phyloP scores from a whole-genome alignment of 1,284 basidiomycete species.

The Trametes versicolor region DNA sequence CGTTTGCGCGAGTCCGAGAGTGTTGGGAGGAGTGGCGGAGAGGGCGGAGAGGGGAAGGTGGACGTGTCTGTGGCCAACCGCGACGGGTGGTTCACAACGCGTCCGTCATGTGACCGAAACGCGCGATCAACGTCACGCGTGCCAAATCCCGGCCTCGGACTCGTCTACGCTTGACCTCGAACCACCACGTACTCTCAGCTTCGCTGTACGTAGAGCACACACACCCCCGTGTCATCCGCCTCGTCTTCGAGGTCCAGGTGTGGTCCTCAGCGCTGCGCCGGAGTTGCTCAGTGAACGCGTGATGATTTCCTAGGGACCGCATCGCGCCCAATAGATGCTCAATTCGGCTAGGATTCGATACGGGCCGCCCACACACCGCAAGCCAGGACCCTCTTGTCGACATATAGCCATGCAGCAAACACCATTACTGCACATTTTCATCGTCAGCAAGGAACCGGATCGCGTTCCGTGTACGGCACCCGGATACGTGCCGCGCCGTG shows the following conservation, averaged over 20 bases:
- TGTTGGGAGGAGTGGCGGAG: neutral
- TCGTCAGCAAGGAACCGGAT: constrained; percentile 13
- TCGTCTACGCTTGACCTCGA: neutral
- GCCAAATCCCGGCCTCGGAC: neutral
- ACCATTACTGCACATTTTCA: neutral
- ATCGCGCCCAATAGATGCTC: constrained; percentile 8
- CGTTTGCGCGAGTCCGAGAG: neutral
- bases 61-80: constrained; percentile 13
- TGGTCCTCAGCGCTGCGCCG: neutral
- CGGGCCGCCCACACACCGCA: neutral
- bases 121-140: constrained; percentile 1
- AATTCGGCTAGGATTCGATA: constrained; percentile 4
- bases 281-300: neutral
- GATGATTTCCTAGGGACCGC: neutral
- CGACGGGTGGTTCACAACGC: constrained; percentile 29
- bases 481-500: neutral
- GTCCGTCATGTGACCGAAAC: constrained; percentile 30
- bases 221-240: neutral
- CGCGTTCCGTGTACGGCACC: constrained; percentile 4
- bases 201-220: neutral
- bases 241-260: neutral
- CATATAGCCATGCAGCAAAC: neutral
- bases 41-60: constrained; percentile 8
- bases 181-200: neutral
- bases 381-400: neutral